Percentiles rank a stretch among this genome's conserved stretches.
Evolutionary conservation across 495 filamentous ascomycete species (phyloP).

Genomic region (Penicillium ochrochloron): DNA sequence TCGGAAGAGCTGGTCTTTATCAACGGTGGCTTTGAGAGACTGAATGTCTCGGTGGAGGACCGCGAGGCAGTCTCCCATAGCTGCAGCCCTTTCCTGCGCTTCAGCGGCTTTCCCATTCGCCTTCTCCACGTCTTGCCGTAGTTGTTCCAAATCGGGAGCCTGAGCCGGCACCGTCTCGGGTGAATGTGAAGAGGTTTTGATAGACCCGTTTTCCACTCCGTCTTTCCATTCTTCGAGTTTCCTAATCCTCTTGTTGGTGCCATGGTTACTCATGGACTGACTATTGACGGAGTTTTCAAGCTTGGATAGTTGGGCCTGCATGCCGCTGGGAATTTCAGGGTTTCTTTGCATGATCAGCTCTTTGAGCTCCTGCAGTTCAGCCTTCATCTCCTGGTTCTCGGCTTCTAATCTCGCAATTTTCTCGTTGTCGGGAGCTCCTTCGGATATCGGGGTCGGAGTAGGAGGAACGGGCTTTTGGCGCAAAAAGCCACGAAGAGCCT

Average conservation of each 20-base stretch:
- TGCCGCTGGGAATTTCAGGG: not conserved
- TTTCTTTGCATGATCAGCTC: not conserved
- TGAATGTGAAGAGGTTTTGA: not conserved
- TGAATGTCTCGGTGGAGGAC: not conserved
- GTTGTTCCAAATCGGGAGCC: constrained; percentile 2
- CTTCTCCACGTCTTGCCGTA: not conserved
- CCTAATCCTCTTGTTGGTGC: not conserved
- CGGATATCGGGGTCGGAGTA: not conserved
- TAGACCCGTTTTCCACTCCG: not conserved
- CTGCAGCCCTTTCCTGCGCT: not conserved
- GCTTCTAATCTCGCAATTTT: constrained; percentile 1
- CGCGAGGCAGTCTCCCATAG: not conserved
- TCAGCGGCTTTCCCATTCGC: constrained; percentile 3
- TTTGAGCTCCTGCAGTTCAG: not conserved
- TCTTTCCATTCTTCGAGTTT: constrained; percentile 8
- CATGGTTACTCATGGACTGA: constrained; percentile 6
- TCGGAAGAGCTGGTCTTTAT: not conserved
- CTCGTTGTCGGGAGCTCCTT: not conserved
- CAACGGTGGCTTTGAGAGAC: not conserved
- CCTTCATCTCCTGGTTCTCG: constrained; percentile 3
- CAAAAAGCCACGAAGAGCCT: not conserved
- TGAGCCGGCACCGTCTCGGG: not conserved
- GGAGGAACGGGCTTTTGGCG: not conserved
- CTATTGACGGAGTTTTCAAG: constrained; percentile 6
- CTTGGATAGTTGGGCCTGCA: not conserved